A percentile compares a stretch with the other conserved stretches of the same genome.
These are phyloP conservation scores for Talaromyces sp. DNA, from an alignment of 2,329 filamentous ascomycete species.

Conservation along the genomic window DNA sequence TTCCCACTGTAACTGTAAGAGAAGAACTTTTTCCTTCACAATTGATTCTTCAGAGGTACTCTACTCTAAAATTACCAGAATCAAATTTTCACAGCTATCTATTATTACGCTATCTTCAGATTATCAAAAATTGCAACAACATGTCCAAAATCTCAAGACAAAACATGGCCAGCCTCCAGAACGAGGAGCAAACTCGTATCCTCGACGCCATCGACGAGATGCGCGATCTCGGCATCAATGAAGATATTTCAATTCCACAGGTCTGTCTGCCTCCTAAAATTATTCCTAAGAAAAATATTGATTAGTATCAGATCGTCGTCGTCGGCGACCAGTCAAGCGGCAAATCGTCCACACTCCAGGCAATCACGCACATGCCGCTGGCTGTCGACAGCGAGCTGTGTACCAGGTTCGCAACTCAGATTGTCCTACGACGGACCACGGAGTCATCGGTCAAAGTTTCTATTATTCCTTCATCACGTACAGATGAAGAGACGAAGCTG, in stretches of 20 bases:
- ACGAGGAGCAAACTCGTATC: neutral
- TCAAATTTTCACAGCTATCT: neutral
- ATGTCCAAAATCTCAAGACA: neutral
- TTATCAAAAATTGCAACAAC: neutral
- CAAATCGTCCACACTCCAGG: constrained; percentile 33
- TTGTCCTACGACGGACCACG: constrained; percentile 26
- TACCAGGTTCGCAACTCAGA: constrained; percentile 33
- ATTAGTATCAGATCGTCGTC: constrained; percentile 27
- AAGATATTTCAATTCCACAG: constrained; percentile 30
- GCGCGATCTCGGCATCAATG: constrained; percentile 22
- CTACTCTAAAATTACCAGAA: neutral
- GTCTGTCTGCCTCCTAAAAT: constrained; percentile 17
- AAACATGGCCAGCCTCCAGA: neutral
- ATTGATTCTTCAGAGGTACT: neutral
- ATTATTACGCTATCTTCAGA: no score
- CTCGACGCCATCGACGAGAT: constrained; percentile 5
- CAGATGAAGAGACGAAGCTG: constrained; percentile 16
- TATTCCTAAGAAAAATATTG: neutral
- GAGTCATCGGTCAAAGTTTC: constrained; percentile 25
- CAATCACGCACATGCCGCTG: constrained; percentile 29
- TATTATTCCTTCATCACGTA: constrained; percentile 31
- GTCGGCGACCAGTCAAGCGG: constrained; percentile 35
- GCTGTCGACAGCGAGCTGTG: constrained; percentile 29
- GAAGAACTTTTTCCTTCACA: neutral
- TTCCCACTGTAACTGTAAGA: neutral